Evolutionary conservation across 257 asterid genomes (phyloP).

Genomic region (Ajuga chamaepitys): DNA sequence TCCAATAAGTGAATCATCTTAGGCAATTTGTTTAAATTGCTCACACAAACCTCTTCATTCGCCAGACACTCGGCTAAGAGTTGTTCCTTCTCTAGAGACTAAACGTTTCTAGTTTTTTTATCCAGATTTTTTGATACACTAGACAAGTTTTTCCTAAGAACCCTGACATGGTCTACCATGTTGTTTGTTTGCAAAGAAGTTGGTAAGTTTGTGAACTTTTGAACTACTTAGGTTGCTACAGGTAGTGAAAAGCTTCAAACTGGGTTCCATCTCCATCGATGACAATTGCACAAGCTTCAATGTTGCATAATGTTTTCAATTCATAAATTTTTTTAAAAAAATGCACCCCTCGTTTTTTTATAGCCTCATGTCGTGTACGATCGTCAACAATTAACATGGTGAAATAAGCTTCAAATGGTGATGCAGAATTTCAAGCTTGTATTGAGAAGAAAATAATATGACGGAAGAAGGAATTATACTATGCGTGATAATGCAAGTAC

Average conservation of each 20-base stretch:
- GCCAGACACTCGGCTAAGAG: conserved; percentile 22
- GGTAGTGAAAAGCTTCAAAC: conserved; percentile 25
- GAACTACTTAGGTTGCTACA: conserved; percentile 25
- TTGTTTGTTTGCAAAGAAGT: conserved; percentile 19
- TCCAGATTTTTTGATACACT: conserved; percentile 31
- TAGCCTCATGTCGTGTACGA: conserved; percentile 34
- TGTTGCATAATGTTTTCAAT: conserved; percentile 31
- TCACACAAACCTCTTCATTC: conserved; percentile 14
- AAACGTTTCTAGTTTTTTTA: conserved; percentile 27
- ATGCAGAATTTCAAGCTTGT: conserved; percentile 17
- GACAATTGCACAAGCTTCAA: conserved; percentile 41
- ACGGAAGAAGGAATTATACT: neutral
- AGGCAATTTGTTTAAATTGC: conserved; percentile 15
- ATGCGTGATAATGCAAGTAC: neutral
- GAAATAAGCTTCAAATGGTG: conserved; percentile 22
- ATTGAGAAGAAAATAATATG: neutral
- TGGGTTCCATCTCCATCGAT: conserved; percentile 25
- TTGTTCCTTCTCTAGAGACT: conserved; percentile 30
- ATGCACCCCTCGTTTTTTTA: conserved; percentile 32
- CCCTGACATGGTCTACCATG: conserved; percentile 29
- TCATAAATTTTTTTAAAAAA: conserved; percentile 41
- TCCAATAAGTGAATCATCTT: conserved; percentile 33
- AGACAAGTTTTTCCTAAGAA: conserved; percentile 33
- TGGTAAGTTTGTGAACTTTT: conserved; percentile 30
- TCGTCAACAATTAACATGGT: conserved; percentile 43